Percentiles rank a stretch among this genome's conserved stretches.
phyloP scores from a whole-genome alignment of 2,329 filamentous ascomycete genomes.

The Calonectria pauciramosa region DNA sequence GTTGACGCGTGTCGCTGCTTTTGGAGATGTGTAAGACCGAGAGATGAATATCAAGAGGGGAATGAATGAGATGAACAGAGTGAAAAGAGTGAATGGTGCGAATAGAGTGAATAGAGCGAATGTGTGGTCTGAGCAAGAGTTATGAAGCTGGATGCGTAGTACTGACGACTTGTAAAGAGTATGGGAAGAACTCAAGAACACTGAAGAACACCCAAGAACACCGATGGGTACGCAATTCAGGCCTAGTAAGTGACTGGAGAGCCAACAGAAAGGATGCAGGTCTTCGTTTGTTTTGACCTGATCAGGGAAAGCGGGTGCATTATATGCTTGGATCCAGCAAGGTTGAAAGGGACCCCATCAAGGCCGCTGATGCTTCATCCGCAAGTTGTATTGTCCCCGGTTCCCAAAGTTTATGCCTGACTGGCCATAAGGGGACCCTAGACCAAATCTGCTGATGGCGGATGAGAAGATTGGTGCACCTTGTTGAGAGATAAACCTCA shows the following conservation, averaged over 20 bases:
- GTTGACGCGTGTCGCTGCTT: conserved; percentile 1
- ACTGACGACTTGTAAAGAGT: not conserved
- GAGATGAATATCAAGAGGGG: not conserved
- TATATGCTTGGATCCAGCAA: not conserved
- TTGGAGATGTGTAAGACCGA: not conserved
- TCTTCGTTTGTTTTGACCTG: not conserved
- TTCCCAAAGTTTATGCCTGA: not conserved
- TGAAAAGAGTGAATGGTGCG: not conserved
- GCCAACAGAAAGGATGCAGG: not conserved
- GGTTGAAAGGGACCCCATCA: not conserved
- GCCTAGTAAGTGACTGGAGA: not conserved
- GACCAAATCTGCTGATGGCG: not conserved
- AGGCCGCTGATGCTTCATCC: no score
- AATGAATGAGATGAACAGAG: not conserved
- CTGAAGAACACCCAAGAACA: not conserved
- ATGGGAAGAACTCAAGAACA: not conserved
- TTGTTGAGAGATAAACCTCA: not conserved
- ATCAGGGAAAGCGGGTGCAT: not conserved
- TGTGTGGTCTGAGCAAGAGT: not conserved
- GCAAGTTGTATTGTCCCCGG: not conserved
- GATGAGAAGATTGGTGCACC: not conserved
- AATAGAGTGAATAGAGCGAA: not conserved
- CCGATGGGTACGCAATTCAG: no score
- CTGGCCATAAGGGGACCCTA: not conserved
- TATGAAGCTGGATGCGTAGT: not conserved